Conservation (phyloP, 768 basidiomycete species). For the Suillus fuscotomentosus region DNA sequence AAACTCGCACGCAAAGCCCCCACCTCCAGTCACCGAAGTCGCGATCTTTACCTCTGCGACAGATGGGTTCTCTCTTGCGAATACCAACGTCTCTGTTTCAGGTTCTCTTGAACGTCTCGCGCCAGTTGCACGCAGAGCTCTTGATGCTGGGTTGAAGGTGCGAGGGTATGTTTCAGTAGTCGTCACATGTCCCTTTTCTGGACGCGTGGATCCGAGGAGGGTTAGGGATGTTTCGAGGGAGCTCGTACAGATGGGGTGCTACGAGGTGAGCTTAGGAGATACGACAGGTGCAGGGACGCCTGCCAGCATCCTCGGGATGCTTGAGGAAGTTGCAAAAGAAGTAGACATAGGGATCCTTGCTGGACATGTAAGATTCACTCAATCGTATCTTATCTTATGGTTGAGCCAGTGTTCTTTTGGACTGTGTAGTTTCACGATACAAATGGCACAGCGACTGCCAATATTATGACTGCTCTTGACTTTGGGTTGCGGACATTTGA, state of each 20-base stretch:
- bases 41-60: conserved; percentile 89
- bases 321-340: conserved; percentile 65
- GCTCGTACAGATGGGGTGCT: conserved; percentile 88
- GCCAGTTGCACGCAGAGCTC: conserved; percentile 60
- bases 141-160: conserved; percentile 62
- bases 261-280: conserved; percentile 90
- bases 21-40: conserved; percentile 74
- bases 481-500: conserved; percentile 82
- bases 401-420: neutral
- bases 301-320: conserved; percentile 58
- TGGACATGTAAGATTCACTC: conserved; percentile 43
- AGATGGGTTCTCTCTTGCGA: conserved; percentile 82
- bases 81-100: conserved; percentile 72
- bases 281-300: conserved; percentile 89
- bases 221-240: conserved; percentile 72
- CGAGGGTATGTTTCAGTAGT: conserved; percentile 86
- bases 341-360: conserved; percentile 71
- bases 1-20: conserved; percentile 29
- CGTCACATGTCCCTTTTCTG: conserved; percentile 86
- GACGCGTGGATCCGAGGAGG: conserved; percentile 58
- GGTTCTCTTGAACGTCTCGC: conserved; percentile 68
- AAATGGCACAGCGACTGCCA: conserved; percentile 79
- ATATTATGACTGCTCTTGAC: conserved; percentile 68
- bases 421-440: conserved; percentile 80
- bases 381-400: conserved; percentile 17